phyloP scores from a whole-genome alignment of 768 basidiomycete species.

The Amanita fuliginea region DNA sequence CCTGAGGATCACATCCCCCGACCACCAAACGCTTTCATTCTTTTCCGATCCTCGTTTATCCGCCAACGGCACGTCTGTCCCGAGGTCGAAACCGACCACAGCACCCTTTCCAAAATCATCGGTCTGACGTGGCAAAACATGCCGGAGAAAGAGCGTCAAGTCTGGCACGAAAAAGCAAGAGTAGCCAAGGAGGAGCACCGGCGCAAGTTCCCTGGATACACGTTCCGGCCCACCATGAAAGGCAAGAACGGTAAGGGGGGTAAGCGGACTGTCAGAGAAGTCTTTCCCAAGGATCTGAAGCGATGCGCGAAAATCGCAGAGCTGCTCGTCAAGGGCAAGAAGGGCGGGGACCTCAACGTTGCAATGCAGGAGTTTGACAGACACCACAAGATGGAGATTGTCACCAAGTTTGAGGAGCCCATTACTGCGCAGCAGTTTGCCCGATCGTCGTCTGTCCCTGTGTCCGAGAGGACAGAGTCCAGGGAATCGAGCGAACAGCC shows the following conservation, averaged over 20 bases:
- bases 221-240: slow-evolving; percentile 61
- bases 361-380: slow-evolving; percentile 55
- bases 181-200: slow-evolving; percentile 68
- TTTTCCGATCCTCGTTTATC: slow-evolving; percentile 78
- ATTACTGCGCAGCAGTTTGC: slow-evolving; percentile 65
- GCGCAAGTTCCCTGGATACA: slow-evolving; percentile 68
- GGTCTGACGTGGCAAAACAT: slow-evolving; percentile 77
- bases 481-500: neutral
- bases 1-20: slow-evolving; percentile 71
- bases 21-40: slow-evolving; percentile 79
- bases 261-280: slow-evolving; percentile 57
- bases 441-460: slow-evolving; percentile 55
- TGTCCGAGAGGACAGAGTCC: slow-evolving; percentile 18
- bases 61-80: slow-evolving; percentile 69
- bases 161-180: slow-evolving; percentile 73
- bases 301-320: slow-evolving; percentile 62
- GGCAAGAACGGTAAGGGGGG: slow-evolving; percentile 31
- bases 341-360: slow-evolving; percentile 40
- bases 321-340: slow-evolving; percentile 53
- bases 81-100: slow-evolving; percentile 73
- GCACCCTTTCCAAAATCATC: slow-evolving; percentile 76
- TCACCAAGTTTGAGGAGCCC: slow-evolving; percentile 69
- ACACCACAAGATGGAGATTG: slow-evolving; percentile 46
- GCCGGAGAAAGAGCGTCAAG: slow-evolving; percentile 60
- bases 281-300: slow-evolving; percentile 53